Conservation (phyloP, 768 basidiomycete genomes). For the Russula virescens region DNA sequence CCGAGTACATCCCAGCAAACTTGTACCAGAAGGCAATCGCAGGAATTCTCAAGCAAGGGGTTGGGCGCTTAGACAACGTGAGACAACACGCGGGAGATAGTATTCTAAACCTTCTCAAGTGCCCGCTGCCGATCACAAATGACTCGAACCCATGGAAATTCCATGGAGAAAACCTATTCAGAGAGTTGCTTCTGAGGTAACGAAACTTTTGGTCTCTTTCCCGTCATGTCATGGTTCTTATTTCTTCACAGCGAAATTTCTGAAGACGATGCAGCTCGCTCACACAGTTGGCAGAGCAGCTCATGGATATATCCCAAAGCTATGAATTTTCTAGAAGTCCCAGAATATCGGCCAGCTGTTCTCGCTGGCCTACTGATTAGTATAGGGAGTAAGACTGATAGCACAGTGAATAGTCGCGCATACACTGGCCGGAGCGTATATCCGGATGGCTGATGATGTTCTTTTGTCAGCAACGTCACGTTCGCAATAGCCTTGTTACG, state of each 20-base stretch:
- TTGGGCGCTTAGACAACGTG: conserved; percentile 88
- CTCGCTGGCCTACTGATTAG: conserved; percentile 73
- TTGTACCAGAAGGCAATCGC: conserved; percentile 53
- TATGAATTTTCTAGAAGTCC: conserved; percentile 57
- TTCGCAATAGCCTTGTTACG: conserved; percentile 51
- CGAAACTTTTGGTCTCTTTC: conserved; percentile 19
- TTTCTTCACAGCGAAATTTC: conserved; percentile 26
- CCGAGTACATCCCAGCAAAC: conserved; percentile 53
- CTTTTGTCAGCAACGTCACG: conserved; percentile 58
- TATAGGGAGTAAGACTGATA: conserved; percentile 77
- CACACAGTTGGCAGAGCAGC: conserved; percentile 59
- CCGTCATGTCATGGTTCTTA: background rate
- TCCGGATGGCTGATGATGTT: conserved; percentile 22
- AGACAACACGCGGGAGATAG: conserved; percentile 71
- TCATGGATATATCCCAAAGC: conserved; percentile 70
- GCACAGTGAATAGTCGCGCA: conserved; percentile 55
- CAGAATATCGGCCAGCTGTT: conserved; percentile 54
- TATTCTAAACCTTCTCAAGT: conserved; percentile 46
- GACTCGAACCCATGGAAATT: conserved; percentile 47
- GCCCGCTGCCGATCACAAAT: conserved; percentile 40
- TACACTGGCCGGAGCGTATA: conserved; percentile 11
- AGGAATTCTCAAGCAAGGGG: conserved; percentile 80
- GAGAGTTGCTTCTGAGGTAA: conserved; percentile 50
- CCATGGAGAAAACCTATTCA: conserved; percentile 42
- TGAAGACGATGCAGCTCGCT: conserved; percentile 26